These are phyloP conservation scores for Noccaea bulbosa DNA, from an alignment of 345 rosid genomes.

Conservation along the genomic window DNA sequence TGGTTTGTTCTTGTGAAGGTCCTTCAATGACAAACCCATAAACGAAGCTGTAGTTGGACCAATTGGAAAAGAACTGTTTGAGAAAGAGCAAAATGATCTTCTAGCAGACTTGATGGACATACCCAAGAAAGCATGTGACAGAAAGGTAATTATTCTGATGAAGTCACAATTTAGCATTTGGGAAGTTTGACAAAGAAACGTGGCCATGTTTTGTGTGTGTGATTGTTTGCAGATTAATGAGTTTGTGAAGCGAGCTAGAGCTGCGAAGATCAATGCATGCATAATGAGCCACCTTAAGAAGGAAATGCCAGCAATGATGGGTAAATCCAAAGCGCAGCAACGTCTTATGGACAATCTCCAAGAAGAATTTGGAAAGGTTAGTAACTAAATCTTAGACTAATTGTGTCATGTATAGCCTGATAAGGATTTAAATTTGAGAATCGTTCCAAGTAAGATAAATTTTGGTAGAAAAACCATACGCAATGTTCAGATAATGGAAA, in stretches of 20 bases:
- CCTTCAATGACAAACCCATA: conserved; percentile 83
- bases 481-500: background rate
- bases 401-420: no score
- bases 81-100: conserved; percentile 92
- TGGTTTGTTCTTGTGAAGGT: conserved; percentile 49
- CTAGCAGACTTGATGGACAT: conserved; percentile 68
- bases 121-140: conserved; percentile 95
- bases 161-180: background rate
- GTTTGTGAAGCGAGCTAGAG: conserved; percentile 92
- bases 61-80: conserved; percentile 74
- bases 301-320: conserved; percentile 97
- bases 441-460: no score
- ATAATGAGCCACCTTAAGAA: conserved; percentile 91
- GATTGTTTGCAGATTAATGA: conserved; percentile 69
- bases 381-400: background rate
- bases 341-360: conserved; percentile 74
- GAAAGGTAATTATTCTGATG: conserved; percentile 54
- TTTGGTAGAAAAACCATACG: no score
- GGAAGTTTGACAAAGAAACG: background rate
- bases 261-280: conserved; percentile 90
- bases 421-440: no score
- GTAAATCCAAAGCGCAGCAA: conserved; percentile 92
- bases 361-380: conserved; percentile 83
- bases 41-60: conserved; percentile 67
- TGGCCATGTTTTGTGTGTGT: background rate